Percentiles rank a stretch among this genome's conserved stretches.
phyloP scores from a whole-genome alignment of 1,284 basidiomycete species.

The Tremellales sp. region DNA sequence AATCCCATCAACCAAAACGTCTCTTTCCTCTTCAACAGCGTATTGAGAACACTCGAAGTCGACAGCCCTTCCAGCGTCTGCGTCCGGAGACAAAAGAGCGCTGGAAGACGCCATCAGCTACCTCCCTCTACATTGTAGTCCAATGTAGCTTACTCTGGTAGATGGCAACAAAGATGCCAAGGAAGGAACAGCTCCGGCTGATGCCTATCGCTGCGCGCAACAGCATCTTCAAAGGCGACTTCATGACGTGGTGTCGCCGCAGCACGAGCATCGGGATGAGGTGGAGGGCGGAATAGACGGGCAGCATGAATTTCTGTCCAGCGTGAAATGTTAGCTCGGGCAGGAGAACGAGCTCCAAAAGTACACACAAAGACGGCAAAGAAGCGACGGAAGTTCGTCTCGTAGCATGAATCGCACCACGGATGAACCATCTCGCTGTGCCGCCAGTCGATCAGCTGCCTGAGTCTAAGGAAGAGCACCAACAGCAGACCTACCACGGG shows the following conservation, averaged over 20 bases:
- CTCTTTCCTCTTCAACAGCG: slow-evolving; percentile 61
- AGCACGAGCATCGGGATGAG: slow-evolving; percentile 80
- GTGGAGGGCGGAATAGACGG: slow-evolving; percentile 81
- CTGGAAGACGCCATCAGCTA: slow-evolving; percentile 9
- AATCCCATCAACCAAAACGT: slow-evolving; percentile 77
- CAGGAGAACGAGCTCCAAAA: slow-evolving; percentile 1
- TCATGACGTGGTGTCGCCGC: slow-evolving; percentile 52
- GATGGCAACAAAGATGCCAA: slow-evolving; percentile 77
- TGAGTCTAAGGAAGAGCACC: neutral
- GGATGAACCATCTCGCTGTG: slow-evolving; percentile 69
- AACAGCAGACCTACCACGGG: slow-evolving; percentile 51
- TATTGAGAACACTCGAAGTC: slow-evolving; percentile 51
- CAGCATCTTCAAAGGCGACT: slow-evolving; percentile 63
- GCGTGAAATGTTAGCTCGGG: neutral
- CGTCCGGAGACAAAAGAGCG: slow-evolving; percentile 62
- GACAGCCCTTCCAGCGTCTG: slow-evolving; percentile 55
- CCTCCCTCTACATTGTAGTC: neutral
- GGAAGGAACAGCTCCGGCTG: slow-evolving; percentile 78
- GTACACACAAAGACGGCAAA: slow-evolving; percentile 64
- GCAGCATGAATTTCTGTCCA: slow-evolving; percentile 61
- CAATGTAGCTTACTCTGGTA: slow-evolving; percentile 65
- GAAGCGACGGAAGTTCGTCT: slow-evolving; percentile 69
- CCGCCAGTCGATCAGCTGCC: neutral
- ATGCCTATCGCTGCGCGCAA: slow-evolving; percentile 67
- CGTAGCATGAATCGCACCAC: slow-evolving; percentile 64